A percentile compares a stretch with the other conserved stretches of the same genome.
Conservation (phyloP, 2,329 filamentous ascomycete genomes). For the Penicillium sp. region DNA sequence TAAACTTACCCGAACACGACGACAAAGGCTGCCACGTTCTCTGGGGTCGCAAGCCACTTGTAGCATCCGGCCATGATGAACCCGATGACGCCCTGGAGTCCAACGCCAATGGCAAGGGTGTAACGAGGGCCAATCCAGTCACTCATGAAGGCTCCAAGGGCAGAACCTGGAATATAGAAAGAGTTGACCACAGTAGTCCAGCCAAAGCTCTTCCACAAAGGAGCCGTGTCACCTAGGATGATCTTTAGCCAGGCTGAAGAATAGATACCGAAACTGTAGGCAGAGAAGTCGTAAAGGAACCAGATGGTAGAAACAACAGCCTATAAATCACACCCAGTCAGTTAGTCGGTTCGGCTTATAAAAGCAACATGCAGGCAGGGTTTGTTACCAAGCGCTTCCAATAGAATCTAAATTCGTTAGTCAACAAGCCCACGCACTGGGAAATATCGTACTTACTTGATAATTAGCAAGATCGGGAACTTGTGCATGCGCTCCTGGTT, state of each 20-base stretch:
- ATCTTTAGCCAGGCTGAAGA: constrained; percentile 59
- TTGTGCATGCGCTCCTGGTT: constrained; percentile 67
- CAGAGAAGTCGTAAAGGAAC: constrained; percentile 85
- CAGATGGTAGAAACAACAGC: constrained; percentile 70
- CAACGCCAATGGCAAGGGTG: constrained; percentile 69
- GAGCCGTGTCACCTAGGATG: constrained; percentile 62
- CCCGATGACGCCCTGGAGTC: constrained; percentile 72
- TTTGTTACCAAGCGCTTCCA: constrained; percentile 62
- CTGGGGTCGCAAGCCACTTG: constrained; percentile 61
- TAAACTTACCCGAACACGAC: constrained; percentile 65
- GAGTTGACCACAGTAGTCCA: constrained; percentile 88
- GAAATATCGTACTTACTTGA: constrained; percentile 41
- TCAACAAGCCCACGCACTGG: constrained; percentile 20
- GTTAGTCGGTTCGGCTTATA: constrained; percentile 1
- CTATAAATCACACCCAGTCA: constrained; percentile 17
- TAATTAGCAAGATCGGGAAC: constrained; percentile 52
- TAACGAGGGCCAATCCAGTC: constrained; percentile 78
- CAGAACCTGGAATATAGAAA: constrained; percentile 83
- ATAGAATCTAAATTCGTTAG: constrained; percentile 63
- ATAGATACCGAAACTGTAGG: constrained; percentile 85
- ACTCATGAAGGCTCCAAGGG: constrained; percentile 72
- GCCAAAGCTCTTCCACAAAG: constrained; percentile 76
- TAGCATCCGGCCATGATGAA: constrained; percentile 89
- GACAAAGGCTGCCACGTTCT: constrained; percentile 72
- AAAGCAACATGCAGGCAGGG: neutral